These are phyloP conservation scores for Scortechinia acanthostroma DNA, from an alignment of 2,329 filamentous ascomycete species.

Conservation along the genomic window DNA sequence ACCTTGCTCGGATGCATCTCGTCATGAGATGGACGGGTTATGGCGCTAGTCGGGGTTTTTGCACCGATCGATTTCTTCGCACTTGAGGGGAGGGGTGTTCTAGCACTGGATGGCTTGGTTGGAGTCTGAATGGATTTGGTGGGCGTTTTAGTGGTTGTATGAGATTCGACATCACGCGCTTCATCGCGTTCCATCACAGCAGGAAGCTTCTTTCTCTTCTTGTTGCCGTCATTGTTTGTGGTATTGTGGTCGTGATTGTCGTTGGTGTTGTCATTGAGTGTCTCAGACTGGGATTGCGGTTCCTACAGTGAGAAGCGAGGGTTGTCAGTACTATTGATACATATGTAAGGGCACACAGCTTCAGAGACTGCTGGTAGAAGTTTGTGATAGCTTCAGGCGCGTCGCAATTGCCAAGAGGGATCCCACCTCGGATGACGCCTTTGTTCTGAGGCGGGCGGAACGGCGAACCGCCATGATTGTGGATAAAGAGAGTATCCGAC, in stretches of 20 bases:
- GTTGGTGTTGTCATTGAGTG: background rate
- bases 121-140: background rate
- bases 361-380: no score
- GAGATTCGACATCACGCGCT: no score
- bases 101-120: background rate
- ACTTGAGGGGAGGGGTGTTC: background rate
- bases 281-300: background rate
- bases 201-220: no score
- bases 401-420: no score
- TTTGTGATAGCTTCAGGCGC: no score
- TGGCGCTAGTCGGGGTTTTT: background rate
- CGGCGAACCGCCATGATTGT: conserved; percentile 1
- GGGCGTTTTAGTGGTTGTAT: no score
- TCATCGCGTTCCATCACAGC: background rate
- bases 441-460: background rate
- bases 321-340: no score
- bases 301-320: background rate
- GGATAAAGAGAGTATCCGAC: no score
- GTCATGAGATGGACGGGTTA: conserved; percentile 45
- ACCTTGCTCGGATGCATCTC: conserved; percentile 90
- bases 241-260: background rate
- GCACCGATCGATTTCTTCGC: background rate
- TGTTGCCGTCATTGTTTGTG: background rate
- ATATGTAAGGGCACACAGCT: no score
- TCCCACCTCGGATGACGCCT: background rate